Evolutionary conservation across 1,284 basidiomycete species (phyloP), one percentile per base, ranked within the genome.

Genomic region (Flammula alnicola): DNA sequence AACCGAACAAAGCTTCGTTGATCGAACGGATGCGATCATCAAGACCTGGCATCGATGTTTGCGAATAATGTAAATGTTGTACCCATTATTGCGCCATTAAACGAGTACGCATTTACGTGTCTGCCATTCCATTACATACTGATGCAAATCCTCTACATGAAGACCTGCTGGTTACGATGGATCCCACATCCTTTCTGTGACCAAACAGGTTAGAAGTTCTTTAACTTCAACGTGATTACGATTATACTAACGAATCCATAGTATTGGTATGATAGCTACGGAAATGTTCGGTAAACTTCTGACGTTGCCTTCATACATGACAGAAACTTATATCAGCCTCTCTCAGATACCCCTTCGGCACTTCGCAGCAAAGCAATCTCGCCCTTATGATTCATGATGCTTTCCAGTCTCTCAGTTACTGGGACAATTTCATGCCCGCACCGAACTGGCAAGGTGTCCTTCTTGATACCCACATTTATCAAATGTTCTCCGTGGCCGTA

Each of bases 381-480:
- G 63, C 91, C 19, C 79, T 87, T 14, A 74, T 93, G 49, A 80
- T 96, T 44, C 86, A 91, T 62, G 95, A 97, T 64, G 93, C 89
- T 3, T 78, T 97, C 80, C 85, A 93, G 66, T 74, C 82, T 26
- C 71, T 93, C 26, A 80, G 76, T 50, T 88, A 80, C 60, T 96
- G 91, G 89, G 69, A 75, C 43, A 82, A 83, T 35, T 90, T 86
- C 64, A 77, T 89, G 77, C 75, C 77, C 1, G 58, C 74, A 20
- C 81, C 84, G 0, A 46, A 69, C n/a, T 84, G 59, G 67, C 75
- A 77, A 52, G 84, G 83, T 27, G 93, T 95, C 20, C 80, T 86
- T 19, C 79, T 97, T 70, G 95, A 97, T 69, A 91, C 83, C 25
- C 88, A 90, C 60, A 80, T 86, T 49, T 91, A 94, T 67, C 89